Evolutionary conservation across 2,329 filamentous ascomycete species (phyloP).

Genomic region (Colletotrichum sp.): DNA sequence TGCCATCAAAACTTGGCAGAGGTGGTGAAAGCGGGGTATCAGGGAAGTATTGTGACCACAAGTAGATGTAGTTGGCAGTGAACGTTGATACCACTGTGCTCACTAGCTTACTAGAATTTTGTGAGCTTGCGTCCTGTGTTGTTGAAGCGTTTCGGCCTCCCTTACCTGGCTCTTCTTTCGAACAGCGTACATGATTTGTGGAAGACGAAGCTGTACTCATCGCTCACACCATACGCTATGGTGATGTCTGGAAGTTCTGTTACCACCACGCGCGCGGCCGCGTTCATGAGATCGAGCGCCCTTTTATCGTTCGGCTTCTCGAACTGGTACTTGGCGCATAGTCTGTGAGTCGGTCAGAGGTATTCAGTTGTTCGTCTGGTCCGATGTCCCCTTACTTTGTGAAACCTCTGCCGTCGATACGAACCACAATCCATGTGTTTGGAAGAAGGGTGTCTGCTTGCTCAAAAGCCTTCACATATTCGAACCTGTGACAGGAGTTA

Average conservation of each 20-base stretch:
- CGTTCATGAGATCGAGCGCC: slow-evolving; percentile 93
- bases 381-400: slow-evolving; percentile 70
- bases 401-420: slow-evolving; percentile 93
- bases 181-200: slow-evolving; percentile 84
- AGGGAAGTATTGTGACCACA: slow-evolving; percentile 80
- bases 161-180: slow-evolving; percentile 79
- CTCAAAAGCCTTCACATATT: slow-evolving; percentile 93
- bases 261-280: slow-evolving; percentile 84
- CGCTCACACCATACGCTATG: slow-evolving; percentile 91
- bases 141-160: not conserved
- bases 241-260: slow-evolving; percentile 83
- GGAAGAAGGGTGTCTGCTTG: slow-evolving; percentile 79
- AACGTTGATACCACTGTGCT: slow-evolving; percentile 93
- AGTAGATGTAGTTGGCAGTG: slow-evolving; percentile 85
- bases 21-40: slow-evolving; percentile 73
- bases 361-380: not conserved
- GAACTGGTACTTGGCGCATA: slow-evolving; percentile 84
- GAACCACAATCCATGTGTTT: slow-evolving; percentile 95
- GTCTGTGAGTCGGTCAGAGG: slow-evolving; percentile 50
- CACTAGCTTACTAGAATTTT: slow-evolving; percentile 74
- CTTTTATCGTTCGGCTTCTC: slow-evolving; percentile 90
- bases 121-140: not conserved
- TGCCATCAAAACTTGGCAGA: slow-evolving; percentile 89
- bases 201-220: slow-evolving; percentile 94
- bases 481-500: slow-evolving; percentile 66